Evolutionary conservation across 257 asterid genomes (phyloP).

Genomic region (Solanum microdontum): DNA sequence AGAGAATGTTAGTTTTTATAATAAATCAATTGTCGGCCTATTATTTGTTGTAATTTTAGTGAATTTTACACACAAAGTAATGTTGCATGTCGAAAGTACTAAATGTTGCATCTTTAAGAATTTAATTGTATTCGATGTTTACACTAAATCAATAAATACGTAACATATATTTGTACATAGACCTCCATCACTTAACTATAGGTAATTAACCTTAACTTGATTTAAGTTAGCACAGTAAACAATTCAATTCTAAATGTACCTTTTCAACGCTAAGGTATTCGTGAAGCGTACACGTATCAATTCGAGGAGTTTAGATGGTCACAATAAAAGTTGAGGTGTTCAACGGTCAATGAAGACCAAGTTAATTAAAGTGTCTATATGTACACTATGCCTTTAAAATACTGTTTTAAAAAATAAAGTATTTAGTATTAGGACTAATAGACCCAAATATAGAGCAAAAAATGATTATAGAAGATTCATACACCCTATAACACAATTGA

Average conservation of each 20-base stretch:
- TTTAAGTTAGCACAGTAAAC: too few species aligned
- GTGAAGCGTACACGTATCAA: too few species aligned
- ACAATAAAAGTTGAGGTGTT: not conserved
- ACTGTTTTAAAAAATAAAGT: not conserved
- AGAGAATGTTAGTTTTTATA: too few species aligned
- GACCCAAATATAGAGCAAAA: not conserved
- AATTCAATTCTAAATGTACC: not conserved
- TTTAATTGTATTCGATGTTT: not conserved
- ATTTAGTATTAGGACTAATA: not conserved
- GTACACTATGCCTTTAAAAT: too few species aligned
- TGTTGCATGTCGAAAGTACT: too few species aligned
- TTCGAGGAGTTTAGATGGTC: not conserved
- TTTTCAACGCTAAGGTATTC: not conserved
- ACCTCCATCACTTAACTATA: not conserved
- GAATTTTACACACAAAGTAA: too few species aligned
- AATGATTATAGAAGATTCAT: not conserved
- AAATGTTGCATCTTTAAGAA: not conserved
- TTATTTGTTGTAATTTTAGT: too few species aligned
- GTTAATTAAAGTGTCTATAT: not conserved
- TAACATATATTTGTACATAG: not conserved
- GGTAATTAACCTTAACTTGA: not conserved
- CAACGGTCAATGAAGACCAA: not conserved
- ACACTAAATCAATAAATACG: not conserved
- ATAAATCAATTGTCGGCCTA: too few species aligned
- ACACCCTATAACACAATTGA: not conserved